Percentiles rank a stretch among this genome's conserved stretches.
These are phyloP conservation scores for Dalbergia cochinchinensis DNA, from an alignment of 306 rosid species.

Conservation along the genomic window DNA sequence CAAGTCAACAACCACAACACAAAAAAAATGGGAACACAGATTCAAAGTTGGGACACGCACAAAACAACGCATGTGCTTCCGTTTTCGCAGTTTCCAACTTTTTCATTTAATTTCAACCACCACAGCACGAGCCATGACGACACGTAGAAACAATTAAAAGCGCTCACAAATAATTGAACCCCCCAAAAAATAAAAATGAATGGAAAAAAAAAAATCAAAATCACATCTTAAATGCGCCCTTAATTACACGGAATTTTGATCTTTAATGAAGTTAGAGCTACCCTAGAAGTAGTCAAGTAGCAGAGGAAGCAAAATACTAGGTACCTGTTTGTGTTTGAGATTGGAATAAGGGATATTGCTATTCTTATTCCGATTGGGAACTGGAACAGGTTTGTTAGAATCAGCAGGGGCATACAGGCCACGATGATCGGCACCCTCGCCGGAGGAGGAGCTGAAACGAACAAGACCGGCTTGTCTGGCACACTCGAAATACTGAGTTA, in stretches of 20 bases:
- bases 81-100: not conserved
- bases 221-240: not conserved
- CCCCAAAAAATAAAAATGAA: not conserved
- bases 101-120: not conserved
- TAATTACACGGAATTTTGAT: not conserved
- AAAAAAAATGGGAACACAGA: not conserved
- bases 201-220: too few species aligned
- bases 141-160: not conserved
- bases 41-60: too few species aligned
- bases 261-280: not conserved
- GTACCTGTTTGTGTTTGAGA: conserved; percentile 65
- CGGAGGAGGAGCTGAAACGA: conserved; percentile 70
- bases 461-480: conserved; percentile 73
- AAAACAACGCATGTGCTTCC: not conserved
- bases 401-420: conserved; percentile 61
- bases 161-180: not conserved
- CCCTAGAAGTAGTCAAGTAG: not conserved
- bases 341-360: conserved; percentile 9
- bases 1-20: not conserved
- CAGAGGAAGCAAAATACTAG: not conserved
- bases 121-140: not conserved
- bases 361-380: not conserved
- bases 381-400: conserved; percentile 47
- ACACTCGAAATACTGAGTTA: conserved; percentile 82
- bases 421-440: conserved; percentile 48